Base-by-base conservation (phyloP, 257 asterid genomes). In the Rehmannia glutinosa region DNA sequence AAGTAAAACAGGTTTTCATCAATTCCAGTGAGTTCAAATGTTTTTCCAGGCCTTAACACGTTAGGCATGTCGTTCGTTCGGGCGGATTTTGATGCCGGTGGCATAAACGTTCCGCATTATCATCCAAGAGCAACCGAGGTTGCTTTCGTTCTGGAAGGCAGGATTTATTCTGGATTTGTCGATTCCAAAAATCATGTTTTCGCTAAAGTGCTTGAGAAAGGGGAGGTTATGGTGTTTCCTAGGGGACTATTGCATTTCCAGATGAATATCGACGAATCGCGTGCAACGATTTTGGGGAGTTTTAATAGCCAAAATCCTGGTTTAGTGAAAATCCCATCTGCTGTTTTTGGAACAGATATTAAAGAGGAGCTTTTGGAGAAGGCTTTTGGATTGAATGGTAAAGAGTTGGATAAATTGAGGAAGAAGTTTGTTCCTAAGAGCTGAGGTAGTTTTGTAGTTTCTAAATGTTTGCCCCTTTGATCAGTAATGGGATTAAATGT, bases 241-340 rank as follows among this genome's bases (percentile, higher is more conserved):
- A 80, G 60, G 71, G 97, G 96, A 0, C 24, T 91, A 16, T 25
- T 91, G 57, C 97, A 86, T 56, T 91, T 91, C 33, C 96, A 88
- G 84, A 84, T 88, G 97, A 91, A 88, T 20, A 52, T 88, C 2
- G 95, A 89, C 13, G 68, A 84, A 8, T 71, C 80, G 0, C 70
- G 54, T 0, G 95, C 96, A 0, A 74, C 95, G 1, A 83, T 88
- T 52, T 3, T 90, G 8, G 96, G 95, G 47, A 88, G 90, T 59
- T 88, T 88, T 23, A 78, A 86, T 28, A 84, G 96, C 77, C 89
- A 90, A 61, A 90, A 90, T 73, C 96, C 97, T 1, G 97, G 97
- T 8, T 55, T 55, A 27, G 85, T 88, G 75, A 86, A 73, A 57
- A 77, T 88, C 45, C 92, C 95, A 8, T 63, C 66, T 47, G 90